Evolutionary conservation across 352 stramenopile species (phyloP), one percentile per base, ranked within the genome.

Genomic region (Globisporangium abappressorium): DNA sequence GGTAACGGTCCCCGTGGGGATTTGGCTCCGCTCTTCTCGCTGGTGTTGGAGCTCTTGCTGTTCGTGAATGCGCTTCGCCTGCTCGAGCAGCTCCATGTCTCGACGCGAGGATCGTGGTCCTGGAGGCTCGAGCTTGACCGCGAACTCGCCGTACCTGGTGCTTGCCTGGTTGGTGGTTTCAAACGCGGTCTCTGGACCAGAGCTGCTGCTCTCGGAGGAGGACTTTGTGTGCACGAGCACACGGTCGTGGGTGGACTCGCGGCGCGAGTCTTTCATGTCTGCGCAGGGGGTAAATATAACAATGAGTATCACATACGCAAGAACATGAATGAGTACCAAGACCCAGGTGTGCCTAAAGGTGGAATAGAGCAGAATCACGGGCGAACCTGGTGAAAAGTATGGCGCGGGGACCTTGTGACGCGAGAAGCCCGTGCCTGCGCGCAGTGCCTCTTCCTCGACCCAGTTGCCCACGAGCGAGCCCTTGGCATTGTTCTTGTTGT

Each of bases 401-500:
- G 70, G 47, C 9, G 69, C 66, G 1, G 85, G 85, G 1, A 92
- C 75, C 55, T 82, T 80, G 41, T 82, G 81, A 11, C 85, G 80
- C 2, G 82, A 76, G 38, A 85, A 87, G 3, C 85, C 87, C 8
- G 87, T 95, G 41, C 61, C 66, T 4, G 72, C 57, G 9, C 84
- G 81, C 46, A 95, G 72, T 2, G 85, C 87, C 24, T 92, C 78
- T 63, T 95, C 87, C 41, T 95, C 85, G 56, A 95, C 84, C 87
- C 87, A 95, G 68, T 95, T 95, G 24, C 87, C 87, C 24, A 93
- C 77, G 22, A 95, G 75, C 54, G 84, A 79, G 15, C 79, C 82
- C 57, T 91, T 89, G 57, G 69, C 74, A 67, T 95, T 93, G 71
- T 84, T 92, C 69, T 92, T 91, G 81, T 95, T 95, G 79, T 94